Conservation (phyloP, 148 eudicot species). For the Heliosperma pusillum region DNA sequence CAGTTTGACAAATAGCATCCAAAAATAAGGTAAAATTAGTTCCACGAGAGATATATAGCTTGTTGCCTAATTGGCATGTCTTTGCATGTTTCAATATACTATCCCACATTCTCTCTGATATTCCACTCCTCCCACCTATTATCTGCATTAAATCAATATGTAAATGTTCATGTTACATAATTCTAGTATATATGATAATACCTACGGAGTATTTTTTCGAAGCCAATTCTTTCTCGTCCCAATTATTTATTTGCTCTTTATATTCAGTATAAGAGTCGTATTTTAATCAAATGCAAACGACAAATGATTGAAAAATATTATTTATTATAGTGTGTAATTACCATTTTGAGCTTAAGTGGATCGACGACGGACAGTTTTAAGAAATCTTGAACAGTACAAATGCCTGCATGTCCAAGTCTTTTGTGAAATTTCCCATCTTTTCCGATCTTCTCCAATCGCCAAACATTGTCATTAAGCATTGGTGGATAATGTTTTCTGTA, state of each 20-base stretch:
- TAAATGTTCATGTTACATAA: no score
- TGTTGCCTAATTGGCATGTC: conserved; percentile 46
- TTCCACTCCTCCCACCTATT: conserved; percentile 43
- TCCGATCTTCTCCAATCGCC: conserved; percentile 85
- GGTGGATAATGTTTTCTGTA: conserved; percentile 89
- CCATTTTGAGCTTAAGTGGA: conserved; percentile 40
- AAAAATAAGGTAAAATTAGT: conserved; percentile 32
- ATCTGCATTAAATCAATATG: conserved; percentile 23
- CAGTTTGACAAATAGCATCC: conserved; percentile 51
- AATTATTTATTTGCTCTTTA: no score
- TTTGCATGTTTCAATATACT: conserved; percentile 55
- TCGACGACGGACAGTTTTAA: conserved; percentile 44
- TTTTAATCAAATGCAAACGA: no score
- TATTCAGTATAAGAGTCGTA: no score
- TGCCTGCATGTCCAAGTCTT: conserved; percentile 35
- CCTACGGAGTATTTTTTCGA: no score
- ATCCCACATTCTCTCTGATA: conserved; percentile 80
- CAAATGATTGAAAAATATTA: background rate
- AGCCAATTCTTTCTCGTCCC: no score
- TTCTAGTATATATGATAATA: no score
- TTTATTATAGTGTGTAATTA: conserved; percentile 16
- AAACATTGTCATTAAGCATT: conserved; percentile 58
- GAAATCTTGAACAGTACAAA: conserved; percentile 62
- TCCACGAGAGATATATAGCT: conserved; percentile 35
- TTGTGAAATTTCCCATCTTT: conserved; percentile 69